Conservation (phyloP, 2,329 filamentous ascomycete species). For the Ophiostoma quercus region DNA sequence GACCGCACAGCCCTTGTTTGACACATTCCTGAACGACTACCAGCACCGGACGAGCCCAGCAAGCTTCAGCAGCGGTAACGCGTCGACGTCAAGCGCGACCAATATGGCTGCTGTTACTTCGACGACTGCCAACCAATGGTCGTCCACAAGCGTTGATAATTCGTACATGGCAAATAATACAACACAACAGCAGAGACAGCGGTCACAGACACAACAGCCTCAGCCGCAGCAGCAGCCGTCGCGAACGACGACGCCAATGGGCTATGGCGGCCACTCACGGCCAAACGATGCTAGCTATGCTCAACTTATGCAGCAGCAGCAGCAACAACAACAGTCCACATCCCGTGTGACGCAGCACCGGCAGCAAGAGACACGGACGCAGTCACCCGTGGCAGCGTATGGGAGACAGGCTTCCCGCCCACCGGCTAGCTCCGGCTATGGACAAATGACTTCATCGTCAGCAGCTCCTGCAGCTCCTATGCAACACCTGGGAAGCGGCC, state of each 20-base stretch:
- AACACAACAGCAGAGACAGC: background rate
- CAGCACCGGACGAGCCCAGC: background rate
- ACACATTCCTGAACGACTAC: background rate
- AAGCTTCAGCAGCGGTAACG: background rate
- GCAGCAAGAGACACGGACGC: background rate
- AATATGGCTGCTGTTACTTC: background rate
- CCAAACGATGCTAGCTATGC: background rate
- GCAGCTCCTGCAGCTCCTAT: constrained; percentile 1
- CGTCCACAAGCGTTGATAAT: background rate
- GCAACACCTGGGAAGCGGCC: background rate
- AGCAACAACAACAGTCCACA: background rate
- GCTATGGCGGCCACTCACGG: background rate
- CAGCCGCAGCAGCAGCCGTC: background rate
- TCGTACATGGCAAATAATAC: background rate
- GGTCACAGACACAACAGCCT: background rate
- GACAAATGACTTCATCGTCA: constrained; percentile 10
- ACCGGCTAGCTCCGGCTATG: background rate
- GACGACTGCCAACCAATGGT: background rate
- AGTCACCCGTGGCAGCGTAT: constrained; percentile 14
- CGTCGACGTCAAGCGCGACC: background rate
- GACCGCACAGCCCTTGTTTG: background rate
- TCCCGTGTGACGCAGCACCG: background rate
- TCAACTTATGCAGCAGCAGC: constrained; percentile 2
- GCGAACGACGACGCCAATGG: background rate
- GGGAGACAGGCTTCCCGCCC: background rate